Evolutionary conservation across 352 stramenopile genomes (phyloP).

Genomic region (Ophiocytium majus): DNA sequence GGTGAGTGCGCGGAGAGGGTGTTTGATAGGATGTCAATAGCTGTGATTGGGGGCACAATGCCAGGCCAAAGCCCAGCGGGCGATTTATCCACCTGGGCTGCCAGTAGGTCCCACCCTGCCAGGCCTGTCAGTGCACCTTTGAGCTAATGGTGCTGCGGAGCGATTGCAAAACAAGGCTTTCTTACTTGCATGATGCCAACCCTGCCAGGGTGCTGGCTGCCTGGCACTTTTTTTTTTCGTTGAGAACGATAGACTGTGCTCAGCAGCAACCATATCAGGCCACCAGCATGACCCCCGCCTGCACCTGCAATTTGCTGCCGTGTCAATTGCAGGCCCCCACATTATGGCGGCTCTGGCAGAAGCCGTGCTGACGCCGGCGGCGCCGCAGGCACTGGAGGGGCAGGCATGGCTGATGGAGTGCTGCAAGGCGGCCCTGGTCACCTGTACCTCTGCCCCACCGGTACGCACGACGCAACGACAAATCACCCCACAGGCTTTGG

Average conservation of each 20-base stretch:
- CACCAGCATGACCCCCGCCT: not conserved
- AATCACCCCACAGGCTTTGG: not conserved
- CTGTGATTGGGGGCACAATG: not conserved
- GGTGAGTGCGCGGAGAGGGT: not conserved
- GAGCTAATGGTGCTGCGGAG: not conserved
- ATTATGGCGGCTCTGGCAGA: not conserved
- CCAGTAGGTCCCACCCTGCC: not conserved
- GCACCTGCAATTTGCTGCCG: not conserved
- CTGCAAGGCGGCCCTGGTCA: slow-evolving; percentile 6
- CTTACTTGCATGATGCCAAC: not conserved
- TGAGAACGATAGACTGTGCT: not conserved
- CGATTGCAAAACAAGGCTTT: not conserved
- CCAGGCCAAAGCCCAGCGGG: not conserved
- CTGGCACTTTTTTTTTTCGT: not conserved
- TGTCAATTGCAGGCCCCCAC: not conserved
- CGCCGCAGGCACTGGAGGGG: not conserved
- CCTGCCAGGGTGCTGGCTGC: not conserved
- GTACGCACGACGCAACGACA: not conserved
- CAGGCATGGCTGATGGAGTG: slow-evolving; percentile 10
- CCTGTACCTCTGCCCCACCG: not conserved
- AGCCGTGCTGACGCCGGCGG: not conserved
- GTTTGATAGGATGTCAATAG: not conserved
- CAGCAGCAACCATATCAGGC: not conserved
- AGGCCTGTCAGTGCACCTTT: not conserved
- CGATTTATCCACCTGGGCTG: not conserved